These are phyloP conservation scores for Sphaerulina musiva DNA, from an alignment of 2,329 filamentous ascomycete species.

Conservation along the genomic window DNA sequence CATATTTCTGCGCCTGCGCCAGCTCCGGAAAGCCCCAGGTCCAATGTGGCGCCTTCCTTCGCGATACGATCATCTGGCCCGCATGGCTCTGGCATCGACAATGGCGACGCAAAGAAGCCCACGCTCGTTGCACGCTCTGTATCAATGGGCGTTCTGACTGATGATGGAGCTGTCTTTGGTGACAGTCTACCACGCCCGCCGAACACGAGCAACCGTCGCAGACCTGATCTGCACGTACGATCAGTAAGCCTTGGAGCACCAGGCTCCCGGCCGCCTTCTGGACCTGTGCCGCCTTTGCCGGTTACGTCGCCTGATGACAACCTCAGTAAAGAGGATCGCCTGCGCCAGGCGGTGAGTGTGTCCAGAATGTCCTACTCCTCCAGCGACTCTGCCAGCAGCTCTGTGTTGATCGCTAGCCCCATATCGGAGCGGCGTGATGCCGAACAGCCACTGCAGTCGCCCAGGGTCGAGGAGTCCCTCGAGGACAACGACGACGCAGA, in stretches of 20 bases:
- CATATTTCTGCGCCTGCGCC: background rate
- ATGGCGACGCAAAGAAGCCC: constrained; percentile 11
- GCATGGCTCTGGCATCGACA: constrained; percentile 23
- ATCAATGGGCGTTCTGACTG: constrained; percentile 26
- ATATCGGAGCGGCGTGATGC: constrained; percentile 23
- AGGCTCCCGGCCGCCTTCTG: constrained; percentile 36
- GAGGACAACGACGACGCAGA: constrained; percentile 25
- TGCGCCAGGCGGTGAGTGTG: constrained; percentile 24
- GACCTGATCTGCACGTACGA: constrained; percentile 26
- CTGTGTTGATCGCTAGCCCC: constrained; percentile 38
- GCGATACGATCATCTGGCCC: constrained; percentile 25
- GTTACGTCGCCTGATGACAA: constrained; percentile 22
- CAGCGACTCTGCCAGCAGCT: constrained; percentile 37
- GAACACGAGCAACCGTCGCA: constrained; percentile 9
- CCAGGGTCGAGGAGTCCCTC: constrained; percentile 26
- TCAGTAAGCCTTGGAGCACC: constrained; percentile 34
- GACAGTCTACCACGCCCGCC: constrained; percentile 3
- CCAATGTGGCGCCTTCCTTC: constrained; percentile 25
- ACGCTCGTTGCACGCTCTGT: constrained; percentile 23
- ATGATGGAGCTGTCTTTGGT: constrained; percentile 18
- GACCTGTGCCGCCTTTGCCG: constrained; percentile 41
- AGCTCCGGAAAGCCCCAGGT: constrained; percentile 24
- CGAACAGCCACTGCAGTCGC: constrained; percentile 19
- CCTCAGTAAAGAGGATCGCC: constrained; percentile 1
- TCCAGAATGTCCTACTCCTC: constrained; percentile 39